Evolutionary conservation across 805 yeast genomes (phyloP), one percentile per base, ranked within the genome.

Genomic region (Saccharomyces kudriavzevii): DNA sequence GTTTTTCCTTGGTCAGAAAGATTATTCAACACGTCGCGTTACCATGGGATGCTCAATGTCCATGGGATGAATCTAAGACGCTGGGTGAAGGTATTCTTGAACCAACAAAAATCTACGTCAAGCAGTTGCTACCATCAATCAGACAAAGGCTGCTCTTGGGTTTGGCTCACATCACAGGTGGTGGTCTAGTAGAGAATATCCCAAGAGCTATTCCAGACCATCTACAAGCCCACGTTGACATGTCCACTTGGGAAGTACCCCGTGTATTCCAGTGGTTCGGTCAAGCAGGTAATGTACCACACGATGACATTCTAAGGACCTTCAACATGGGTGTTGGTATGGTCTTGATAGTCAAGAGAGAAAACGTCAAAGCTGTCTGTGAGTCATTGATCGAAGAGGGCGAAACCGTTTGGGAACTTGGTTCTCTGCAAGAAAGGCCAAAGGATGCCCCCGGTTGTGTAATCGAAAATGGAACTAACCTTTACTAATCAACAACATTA

Each of bases 141-240:
- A 79, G 78, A 62, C 76, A 85, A 63, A 84, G 78, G 31, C 73
- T 87, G 54, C 67, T 92, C 49, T 76, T 90, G 53, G 99, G 97
- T 55, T 78, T 94, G 67, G 96, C 99, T 2, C 96, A 94, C 66
- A 94, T 94, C 65, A 94, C 99, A 25, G 99, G 99, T 57, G 99
- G 99, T 70, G 99, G 99, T 51, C 77, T 94, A 52, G 85, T 94
- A 28, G 99, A 94, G 72, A 94, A 94, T 71, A 83, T 92, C 54
- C 99, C 99, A 52, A 83, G 99, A 69, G 94, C 96, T 20, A 77
- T 94, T 57, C 99, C 99, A 54, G 73, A 80, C 54, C 71, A 82
- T 61, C 75, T 94, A 57, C 84, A 85, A 63, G 99, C 97, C 13
- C 76, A 76, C 59, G 81, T 94, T 50, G 96, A 92, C 69, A 83